Evolutionary conservation across 768 basidiomycete genomes (phyloP).

Genomic region (Leccinum rimulosum): DNA sequence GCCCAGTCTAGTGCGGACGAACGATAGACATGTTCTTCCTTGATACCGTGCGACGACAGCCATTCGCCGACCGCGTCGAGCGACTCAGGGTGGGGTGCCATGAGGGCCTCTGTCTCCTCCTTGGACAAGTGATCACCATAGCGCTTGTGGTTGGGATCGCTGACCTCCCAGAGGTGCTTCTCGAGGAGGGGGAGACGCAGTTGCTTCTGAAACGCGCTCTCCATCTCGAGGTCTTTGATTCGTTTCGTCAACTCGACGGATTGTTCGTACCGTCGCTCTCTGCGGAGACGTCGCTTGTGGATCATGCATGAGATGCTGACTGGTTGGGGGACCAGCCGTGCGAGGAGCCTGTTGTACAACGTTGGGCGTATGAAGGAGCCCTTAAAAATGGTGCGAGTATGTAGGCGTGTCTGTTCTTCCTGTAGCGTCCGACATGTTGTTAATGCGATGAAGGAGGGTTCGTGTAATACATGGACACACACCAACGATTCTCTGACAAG

Average conservation of each 20-base stretch:
- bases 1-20: conserved; percentile 74
- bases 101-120: conserved; percentile 59
- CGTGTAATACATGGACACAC: conserved; percentile 14
- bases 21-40: conserved; percentile 44
- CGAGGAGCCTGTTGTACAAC: conserved; percentile 65
- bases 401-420: conserved; percentile 56
- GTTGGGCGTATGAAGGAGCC: conserved; percentile 68
- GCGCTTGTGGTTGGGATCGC: conserved; percentile 51
- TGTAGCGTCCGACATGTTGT: conserved; percentile 24
- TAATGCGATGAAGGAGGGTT: background rate
- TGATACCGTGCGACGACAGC: conserved; percentile 55
- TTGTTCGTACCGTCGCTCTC: conserved; percentile 44
- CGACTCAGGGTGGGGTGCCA: conserved; percentile 56
- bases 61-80: conserved; percentile 57
- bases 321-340: conserved; percentile 80
- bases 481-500: conserved; percentile 55
- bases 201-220: conserved; percentile 39
- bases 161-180: conserved; percentile 54
- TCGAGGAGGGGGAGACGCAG: conserved; percentile 41
- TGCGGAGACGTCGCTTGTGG: conserved; percentile 39
- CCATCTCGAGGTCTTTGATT: conserved; percentile 35
- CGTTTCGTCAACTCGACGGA: conserved; percentile 32
- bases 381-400: conserved; percentile 65
- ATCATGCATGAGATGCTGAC: conserved; percentile 70
- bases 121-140: conserved; percentile 61